Evolutionary conservation across 83 land plant genomes (phyloP), one percentile per base, ranked within the genome.

Genomic region (Picea abies): DNA sequence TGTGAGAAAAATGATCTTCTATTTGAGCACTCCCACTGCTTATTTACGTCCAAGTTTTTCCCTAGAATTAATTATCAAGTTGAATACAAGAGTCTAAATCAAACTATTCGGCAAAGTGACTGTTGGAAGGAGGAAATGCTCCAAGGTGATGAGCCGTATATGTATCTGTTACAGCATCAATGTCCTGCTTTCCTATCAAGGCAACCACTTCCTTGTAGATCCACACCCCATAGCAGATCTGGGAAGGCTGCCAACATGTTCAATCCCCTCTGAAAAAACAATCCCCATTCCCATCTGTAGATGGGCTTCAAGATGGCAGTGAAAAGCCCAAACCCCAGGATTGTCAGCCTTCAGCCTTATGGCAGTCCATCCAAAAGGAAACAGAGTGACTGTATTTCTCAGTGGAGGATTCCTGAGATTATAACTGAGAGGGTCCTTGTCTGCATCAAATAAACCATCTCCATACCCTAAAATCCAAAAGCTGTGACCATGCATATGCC

Each of bases 401-500:
- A 91, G 72, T 3, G 97, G 96, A 4, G 99, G 98, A 68, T 96
- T 89, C 85, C 85, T 84, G 82, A 94, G 67, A 77, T 97, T 96
- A n/a, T 90, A 83, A 25, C 56, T 84, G 52, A 82, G 47, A 56
- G 77, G 83, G 56, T 92, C 93, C 37, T 52, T 76, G 17, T 39
- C 56, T 15, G 76, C 69, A 3, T 39, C 69, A 58, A 90, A 97
- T 80, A 39, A 82, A 10, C 99, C 99, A 62, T 86, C 89, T 22
- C 98, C 99, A 58, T 93, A 96, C 4, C 97, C 98, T 61, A 97
- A 52, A 26, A 97, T 94, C 99, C 99, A 97, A 85, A 97, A 96
- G 35, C 96, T 97, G 69, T 97, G 99, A 11, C 99, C 99, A 63
- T 96, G 99, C 73, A 97, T 77, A 70, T 97, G 99, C 99, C 99